Base-by-base conservation (phyloP, 495 filamentous ascomycete genomes). In the Pseudevernia furfuracea region DNA sequence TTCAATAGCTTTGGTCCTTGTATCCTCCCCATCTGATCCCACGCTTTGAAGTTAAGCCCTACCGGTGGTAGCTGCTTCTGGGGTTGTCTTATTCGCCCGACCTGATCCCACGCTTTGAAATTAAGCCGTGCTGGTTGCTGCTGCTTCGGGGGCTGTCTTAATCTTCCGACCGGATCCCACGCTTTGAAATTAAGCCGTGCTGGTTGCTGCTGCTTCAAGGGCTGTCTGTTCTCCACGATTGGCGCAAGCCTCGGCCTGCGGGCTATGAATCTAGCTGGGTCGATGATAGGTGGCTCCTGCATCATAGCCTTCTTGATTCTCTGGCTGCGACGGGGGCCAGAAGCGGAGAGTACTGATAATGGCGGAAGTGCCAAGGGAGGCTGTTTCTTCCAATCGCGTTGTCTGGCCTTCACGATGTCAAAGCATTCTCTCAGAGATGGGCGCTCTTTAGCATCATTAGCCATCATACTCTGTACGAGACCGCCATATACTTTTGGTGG, bases 391-490 rank as follows among this genome's bases (percentile, higher is more conserved):
- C 58, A 46, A 23, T 4, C 17, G 11, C 21, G 43, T 17, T 32
- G 4, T 30, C 19, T 60, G 8, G 17, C n/a, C 1, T 34, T 32
- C 2, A 60, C 39, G 0, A 44, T 32, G 0, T 34, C 39, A 32
- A 46, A 30, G 32, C 58, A 60, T 25, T 30, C 12, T 7, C 30
- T 14, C 17, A 60, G 58, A 0, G 58, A 46, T 10, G 58, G 58
- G 28, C 39, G 39, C 8, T 60, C 58, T 8, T n/a, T 19, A 1
- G 58, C 39, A 1, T 32, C 32, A 10, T n/a, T 39, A 46, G 39
- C 38, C 39, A 60, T 46, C 39, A 60, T 46, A 28, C 39, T 46
- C 58, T 32, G 38, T 25, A 60, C 58, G 2, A 60, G 39, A 30
- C 38, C 58, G 15, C 38, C 39, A 32, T 60, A 60, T 25, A 19